Percentiles rank a stretch among this genome's conserved stretches.
phyloP scores from a whole-genome alignment of 2,329 filamentous ascomycete genomes.

The Ophioceras dolichostomum region DNA sequence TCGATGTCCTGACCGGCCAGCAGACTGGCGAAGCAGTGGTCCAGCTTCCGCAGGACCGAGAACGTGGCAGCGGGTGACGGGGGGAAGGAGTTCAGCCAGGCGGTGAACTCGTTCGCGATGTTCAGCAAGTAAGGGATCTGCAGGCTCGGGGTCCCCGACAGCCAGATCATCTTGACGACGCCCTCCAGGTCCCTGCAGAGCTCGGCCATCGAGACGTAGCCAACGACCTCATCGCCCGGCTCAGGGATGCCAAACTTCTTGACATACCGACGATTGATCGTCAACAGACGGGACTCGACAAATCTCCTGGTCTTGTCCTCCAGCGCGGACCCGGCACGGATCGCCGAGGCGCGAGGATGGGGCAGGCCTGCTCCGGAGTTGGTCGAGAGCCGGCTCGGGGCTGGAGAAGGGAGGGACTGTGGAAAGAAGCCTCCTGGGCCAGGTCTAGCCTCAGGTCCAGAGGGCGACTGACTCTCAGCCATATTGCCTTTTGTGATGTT shows the following conservation, averaged over 20 bases:
- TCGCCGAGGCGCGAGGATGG: slow-evolving; percentile 37
- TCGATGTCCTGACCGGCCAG: slow-evolving; percentile 55
- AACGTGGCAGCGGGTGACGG: slow-evolving; percentile 59
- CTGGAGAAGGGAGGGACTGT: slow-evolving; percentile 37
- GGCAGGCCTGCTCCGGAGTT: slow-evolving; percentile 30
- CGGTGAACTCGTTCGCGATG: slow-evolving; percentile 59
- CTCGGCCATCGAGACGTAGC: slow-evolving; percentile 52
- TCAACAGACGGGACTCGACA: slow-evolving; percentile 37
- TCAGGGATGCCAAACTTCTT: slow-evolving; percentile 41
- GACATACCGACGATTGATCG: slow-evolving; percentile 44
- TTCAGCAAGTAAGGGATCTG: slow-evolving; percentile 78
- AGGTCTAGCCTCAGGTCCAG: too few species aligned
- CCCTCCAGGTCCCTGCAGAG: slow-evolving; percentile 63
- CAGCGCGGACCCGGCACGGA: slow-evolving; percentile 44
- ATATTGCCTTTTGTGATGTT: too few species aligned
- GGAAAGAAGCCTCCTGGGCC: slow-evolving; percentile 45
- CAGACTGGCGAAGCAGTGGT: slow-evolving; percentile 71
- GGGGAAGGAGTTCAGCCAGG: slow-evolving; percentile 61
- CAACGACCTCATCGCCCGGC: slow-evolving; percentile 32
- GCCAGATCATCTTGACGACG: slow-evolving; percentile 73
- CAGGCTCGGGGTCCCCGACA: slow-evolving; percentile 68
- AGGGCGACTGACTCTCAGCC: too few species aligned
- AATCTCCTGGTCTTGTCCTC: slow-evolving; percentile 48
- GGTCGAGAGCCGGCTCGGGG: slow-evolving; percentile 31
- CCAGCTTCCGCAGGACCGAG: slow-evolving; percentile 61